Evolutionary conservation across 805 yeast genomes (phyloP).

Genomic region (Zygotorulaspora danielsina): DNA sequence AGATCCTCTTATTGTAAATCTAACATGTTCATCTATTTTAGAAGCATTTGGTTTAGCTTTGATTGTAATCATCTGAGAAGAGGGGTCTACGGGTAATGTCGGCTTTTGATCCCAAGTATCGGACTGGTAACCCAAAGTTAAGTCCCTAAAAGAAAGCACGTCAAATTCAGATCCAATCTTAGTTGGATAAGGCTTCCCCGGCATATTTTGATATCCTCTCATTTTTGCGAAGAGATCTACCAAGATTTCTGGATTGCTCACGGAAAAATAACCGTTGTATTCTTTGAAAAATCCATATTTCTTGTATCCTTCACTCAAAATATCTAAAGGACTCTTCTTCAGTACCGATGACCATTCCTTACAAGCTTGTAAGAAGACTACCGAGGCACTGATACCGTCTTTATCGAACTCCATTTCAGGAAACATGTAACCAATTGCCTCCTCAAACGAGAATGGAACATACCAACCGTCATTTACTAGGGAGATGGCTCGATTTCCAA

Average conservation of each 20-base stretch:
- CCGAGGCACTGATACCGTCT: conserved; percentile 84
- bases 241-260: conserved; percentile 52
- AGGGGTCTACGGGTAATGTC: conserved; percentile 60
- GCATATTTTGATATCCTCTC: conserved; percentile 36
- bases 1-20: conserved; percentile 87
- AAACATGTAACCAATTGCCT: conserved; percentile 95
- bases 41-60: conserved; percentile 34
- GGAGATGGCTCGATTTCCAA: conserved; percentile 82
- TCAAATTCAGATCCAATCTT: conserved; percentile 49
- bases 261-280: conserved; percentile 78
- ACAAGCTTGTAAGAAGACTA: conserved; percentile 69
- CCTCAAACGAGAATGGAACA: conserved; percentile 92
- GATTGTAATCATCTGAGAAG: conserved; percentile 85
- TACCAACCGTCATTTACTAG: conserved; percentile 55
- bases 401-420: conserved; percentile 72
- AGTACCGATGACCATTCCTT: conserved; percentile 43
- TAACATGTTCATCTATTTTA: conserved; percentile 39
- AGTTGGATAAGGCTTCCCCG: conserved; percentile 39
- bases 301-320: conserved; percentile 53
- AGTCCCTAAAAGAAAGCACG: conserved; percentile 72
- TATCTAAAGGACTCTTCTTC: conserved; percentile 41
- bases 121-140: conserved; percentile 79
- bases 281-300: conserved; percentile 80
- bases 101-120: conserved; percentile 56
- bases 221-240: conserved; percentile 51